phyloP scores from a whole-genome alignment of 768 basidiomycete species.

The Leccinum rimulosum region DNA sequence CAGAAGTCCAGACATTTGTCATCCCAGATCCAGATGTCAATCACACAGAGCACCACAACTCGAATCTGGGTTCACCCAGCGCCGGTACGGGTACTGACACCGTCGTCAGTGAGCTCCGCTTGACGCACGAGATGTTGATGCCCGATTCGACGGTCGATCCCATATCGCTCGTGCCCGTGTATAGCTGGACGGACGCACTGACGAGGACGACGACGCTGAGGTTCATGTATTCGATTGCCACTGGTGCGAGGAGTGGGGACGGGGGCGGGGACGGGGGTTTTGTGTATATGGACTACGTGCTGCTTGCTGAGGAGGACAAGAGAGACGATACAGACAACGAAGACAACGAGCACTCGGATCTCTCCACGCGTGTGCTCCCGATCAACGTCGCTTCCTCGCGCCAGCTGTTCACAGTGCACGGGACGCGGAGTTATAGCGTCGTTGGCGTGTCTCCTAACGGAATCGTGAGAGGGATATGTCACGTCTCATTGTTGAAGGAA shows the following conservation, averaged over 20 bases:
- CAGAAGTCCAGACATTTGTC: slow-evolving; percentile 19
- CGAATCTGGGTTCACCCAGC: not conserved
- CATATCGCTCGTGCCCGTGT: slow-evolving; percentile 10
- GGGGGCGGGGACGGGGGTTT: not conserved
- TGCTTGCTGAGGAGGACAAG: not conserved
- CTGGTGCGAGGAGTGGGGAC: too few relatives aligned
- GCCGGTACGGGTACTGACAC: not conserved
- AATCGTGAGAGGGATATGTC: slow-evolving; percentile 12
- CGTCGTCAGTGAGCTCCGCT: slow-evolving; percentile 14
- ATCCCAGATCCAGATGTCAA: slow-evolving; percentile 2
- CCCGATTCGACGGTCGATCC: not conserved
- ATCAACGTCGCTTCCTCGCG: slow-evolving; percentile 7
- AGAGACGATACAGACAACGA: not conserved
- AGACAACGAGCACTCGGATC: not conserved
- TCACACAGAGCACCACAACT: not conserved
- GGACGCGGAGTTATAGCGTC: slow-evolving; percentile 11
- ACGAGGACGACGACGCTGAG: slow-evolving; percentile 18
- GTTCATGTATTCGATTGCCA: slow-evolving; percentile 15
- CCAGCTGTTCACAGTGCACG: slow-evolving; percentile 6
- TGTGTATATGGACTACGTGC: slow-evolving; percentile 15
- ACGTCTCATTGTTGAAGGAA: not conserved
- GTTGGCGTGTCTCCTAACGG: slow-evolving; percentile 14
- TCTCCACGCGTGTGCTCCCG: slow-evolving; percentile 1
- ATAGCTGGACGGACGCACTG: slow-evolving; percentile 7
- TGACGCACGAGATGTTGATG: slow-evolving; percentile 16